Conservation (phyloP, 352 stramenopile genomes). For the Plasmopara halstedii region DNA sequence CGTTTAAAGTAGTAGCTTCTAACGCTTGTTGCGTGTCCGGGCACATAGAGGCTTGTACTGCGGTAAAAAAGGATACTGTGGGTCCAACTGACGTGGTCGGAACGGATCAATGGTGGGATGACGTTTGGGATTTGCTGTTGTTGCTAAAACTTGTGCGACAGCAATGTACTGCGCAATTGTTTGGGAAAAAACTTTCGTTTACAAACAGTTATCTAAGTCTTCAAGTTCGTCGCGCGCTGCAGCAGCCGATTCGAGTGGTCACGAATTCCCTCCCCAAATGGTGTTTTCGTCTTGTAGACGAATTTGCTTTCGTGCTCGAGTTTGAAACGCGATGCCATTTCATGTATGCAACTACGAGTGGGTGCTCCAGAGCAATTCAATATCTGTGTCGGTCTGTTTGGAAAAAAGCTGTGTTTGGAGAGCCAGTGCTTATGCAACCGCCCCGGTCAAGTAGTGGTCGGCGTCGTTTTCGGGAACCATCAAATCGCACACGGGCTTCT, state of each 20-base stretch:
- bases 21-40: slow-evolving; percentile 7
- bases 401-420: slow-evolving; percentile 50
- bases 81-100: neutral
- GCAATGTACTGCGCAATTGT: slow-evolving; percentile 6
- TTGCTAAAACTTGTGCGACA: slow-evolving; percentile 39
- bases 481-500: slow-evolving; percentile 24
- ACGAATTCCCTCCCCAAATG: slow-evolving; percentile 51
- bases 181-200: slow-evolving; percentile 18
- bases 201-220: slow-evolving; percentile 56
- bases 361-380: slow-evolving; percentile 56
- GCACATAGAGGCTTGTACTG: neutral
- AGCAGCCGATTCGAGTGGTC: slow-evolving; percentile 56
- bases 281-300: slow-evolving; percentile 40
- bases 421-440: slow-evolving; percentile 13
- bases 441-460: slow-evolving; percentile 11
- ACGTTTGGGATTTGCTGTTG: slow-evolving; percentile 51
- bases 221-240: slow-evolving; percentile 47
- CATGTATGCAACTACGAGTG: slow-evolving; percentile 59
- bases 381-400: slow-evolving; percentile 62
- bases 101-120: slow-evolving; percentile 35
- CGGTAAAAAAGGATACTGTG: neutral
- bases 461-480: slow-evolving; percentile 30
- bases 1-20: slow-evolving; percentile 36
- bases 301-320: slow-evolving; percentile 58
- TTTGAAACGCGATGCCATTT: slow-evolving; percentile 62